Evolutionary conservation across 2,329 filamentous ascomycete genomes (phyloP).

Genomic region (Exophiala sideris): DNA sequence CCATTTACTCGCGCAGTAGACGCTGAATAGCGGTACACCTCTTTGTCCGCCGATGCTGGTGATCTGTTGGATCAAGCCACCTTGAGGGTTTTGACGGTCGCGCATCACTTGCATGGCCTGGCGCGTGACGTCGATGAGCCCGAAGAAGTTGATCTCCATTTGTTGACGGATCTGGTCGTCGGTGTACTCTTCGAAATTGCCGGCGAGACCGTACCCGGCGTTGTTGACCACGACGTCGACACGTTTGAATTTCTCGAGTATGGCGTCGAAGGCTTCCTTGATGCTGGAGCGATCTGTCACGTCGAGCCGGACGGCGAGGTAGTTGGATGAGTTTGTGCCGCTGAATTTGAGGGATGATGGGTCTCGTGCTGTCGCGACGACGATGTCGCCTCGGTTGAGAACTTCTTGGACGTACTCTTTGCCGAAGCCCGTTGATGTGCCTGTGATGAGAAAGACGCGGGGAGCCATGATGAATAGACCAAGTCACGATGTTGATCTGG

Average conservation of each 20-base stretch:
- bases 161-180: conserved; percentile 50
- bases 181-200: conserved; percentile 52
- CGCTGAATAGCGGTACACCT: conserved; percentile 36
- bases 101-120: conserved; percentile 30
- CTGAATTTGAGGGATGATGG: conserved; percentile 26
- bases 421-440: conserved; percentile 46
- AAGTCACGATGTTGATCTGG: background rate
- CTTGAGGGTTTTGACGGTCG: conserved; percentile 33
- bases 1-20: conserved; percentile 45
- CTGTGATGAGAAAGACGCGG: conserved; percentile 39
- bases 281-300: conserved; percentile 47
- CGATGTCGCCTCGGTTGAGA: conserved; percentile 38
- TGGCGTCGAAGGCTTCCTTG: conserved; percentile 41
- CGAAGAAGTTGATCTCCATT: conserved; percentile 61
- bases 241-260: conserved; percentile 50
- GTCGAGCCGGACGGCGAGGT: conserved; percentile 51
- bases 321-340: conserved; percentile 36
- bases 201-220: conserved; percentile 56
- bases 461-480: conserved; percentile 5
- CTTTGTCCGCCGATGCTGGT: conserved; percentile 51
- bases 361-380: conserved; percentile 43
- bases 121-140: conserved; percentile 52
- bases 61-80: conserved; percentile 55
- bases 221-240: conserved; percentile 62
- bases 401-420: conserved; percentile 38